Evolutionary conservation across 176 grass and related monocot genomes (phyloP).

Genomic region (Zea luxurians): DNA sequence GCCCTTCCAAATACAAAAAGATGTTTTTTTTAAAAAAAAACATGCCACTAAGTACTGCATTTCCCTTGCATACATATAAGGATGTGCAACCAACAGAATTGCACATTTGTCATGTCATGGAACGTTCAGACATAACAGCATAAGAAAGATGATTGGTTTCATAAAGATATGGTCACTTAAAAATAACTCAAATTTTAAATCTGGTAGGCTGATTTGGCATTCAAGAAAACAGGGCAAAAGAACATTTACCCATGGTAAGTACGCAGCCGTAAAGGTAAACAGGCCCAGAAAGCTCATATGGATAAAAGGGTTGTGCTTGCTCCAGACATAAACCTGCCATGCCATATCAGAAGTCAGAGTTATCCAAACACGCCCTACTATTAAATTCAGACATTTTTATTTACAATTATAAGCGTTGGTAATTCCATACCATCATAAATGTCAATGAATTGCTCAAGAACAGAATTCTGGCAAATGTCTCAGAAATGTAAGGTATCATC

Average conservation of each 20-base stretch:
- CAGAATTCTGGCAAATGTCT: slow-evolving; percentile 86
- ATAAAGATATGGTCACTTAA: background rate
- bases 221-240: background rate
- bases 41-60: background rate
- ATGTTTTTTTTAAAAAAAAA: background rate
- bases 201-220: background rate
- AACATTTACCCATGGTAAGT: slow-evolving; percentile 84
- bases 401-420: background rate
- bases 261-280: slow-evolving; percentile 97
- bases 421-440: slow-evolving; percentile 89
- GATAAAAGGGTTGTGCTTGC: slow-evolving; percentile 97
- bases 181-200: slow-evolving; percentile 34
- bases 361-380: background rate
- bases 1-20: background rate
- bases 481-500: slow-evolving; percentile 94
- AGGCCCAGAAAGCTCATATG: slow-evolving; percentile 98
- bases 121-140: background rate
- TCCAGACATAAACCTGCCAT: slow-evolving; percentile 98
- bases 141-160: background rate
- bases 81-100: background rate
- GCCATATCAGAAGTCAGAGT: slow-evolving; percentile 24
- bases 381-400: background rate
- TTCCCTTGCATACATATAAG: background rate
- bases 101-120: slow-evolving; percentile 16
- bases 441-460: slow-evolving; percentile 99